A percentile compares a stretch with the other conserved stretches of the same genome.
phyloP scores from a whole-genome alignment of 768 basidiomycete species.

The Erythrobasidium yunnanense region DNA sequence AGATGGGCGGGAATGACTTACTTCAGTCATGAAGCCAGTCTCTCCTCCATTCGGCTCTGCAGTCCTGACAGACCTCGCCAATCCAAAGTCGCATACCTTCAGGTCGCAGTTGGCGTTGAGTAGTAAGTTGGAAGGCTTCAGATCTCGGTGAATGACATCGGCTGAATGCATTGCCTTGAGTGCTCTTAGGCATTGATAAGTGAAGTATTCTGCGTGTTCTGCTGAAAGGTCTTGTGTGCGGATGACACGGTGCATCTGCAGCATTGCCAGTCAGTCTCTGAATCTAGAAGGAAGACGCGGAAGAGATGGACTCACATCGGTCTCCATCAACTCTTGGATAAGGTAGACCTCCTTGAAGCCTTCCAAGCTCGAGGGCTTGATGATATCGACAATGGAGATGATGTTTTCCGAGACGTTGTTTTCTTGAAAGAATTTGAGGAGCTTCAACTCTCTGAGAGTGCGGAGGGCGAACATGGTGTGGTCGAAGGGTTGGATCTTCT shows the following conservation, averaged over 20 bases:
- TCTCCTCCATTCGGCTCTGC: conserved; percentile 40
- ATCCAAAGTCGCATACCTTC: conserved; percentile 57
- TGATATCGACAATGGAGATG: conserved; percentile 88
- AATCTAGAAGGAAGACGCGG: not conserved
- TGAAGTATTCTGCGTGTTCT: conserved; percentile 66
- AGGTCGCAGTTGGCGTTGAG: conserved; percentile 57
- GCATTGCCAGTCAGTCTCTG: not conserved
- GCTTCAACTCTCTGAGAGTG: conserved; percentile 80
- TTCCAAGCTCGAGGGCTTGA: conserved; percentile 63
- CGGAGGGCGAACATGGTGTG: conserved; percentile 57
- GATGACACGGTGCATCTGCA: conserved; percentile 87
- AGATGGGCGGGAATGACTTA: not conserved
- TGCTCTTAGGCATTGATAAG: conserved; percentile 90
- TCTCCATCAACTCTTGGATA: conserved; percentile 59
- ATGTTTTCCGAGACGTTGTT: conserved; percentile 47
- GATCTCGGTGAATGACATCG: conserved; percentile 73
- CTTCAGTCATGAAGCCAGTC: conserved; percentile 42
- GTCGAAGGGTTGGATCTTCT: conserved; percentile 77
- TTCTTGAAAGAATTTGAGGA: conserved; percentile 58
- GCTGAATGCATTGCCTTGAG: conserved; percentile 81
- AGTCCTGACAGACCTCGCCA: conserved; percentile 50
- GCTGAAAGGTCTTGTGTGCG: conserved; percentile 85
- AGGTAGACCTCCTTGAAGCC: conserved; percentile 64
- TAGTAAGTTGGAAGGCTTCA: conserved; percentile 90
- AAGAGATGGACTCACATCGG: conserved; percentile 55